Conservation (phyloP, 805 yeast species). For the Ogataea degrootiae region DNA sequence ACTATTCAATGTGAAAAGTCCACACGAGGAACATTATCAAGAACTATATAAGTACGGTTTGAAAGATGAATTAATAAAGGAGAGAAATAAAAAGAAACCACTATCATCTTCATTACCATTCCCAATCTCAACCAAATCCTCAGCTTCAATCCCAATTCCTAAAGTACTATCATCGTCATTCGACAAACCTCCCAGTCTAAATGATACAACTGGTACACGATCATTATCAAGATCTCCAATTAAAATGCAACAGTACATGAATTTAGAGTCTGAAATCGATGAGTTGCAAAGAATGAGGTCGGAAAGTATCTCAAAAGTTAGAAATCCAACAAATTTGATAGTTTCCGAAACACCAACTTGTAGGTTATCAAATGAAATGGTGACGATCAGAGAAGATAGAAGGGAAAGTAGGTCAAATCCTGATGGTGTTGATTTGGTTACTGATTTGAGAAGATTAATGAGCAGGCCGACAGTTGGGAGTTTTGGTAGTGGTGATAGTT, state of each 20-base stretch:
- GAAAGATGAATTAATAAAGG: constrained; percentile 14
- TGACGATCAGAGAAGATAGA: constrained; percentile 9
- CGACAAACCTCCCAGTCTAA: neutral
- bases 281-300: constrained; percentile 18
- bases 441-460: constrained; percentile 11
- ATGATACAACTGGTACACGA: neutral
- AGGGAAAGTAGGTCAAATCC: neutral
- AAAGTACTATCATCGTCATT: neutral
- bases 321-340: constrained; percentile 18
- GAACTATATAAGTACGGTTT: constrained; percentile 30
- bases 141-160: neutral
- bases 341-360: constrained; percentile 16
- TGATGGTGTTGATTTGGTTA: constrained; percentile 3
- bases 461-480: neutral
- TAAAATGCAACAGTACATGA: constrained; percentile 24
- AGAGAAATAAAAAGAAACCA: constrained; percentile 1
- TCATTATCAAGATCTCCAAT: constrained; percentile 9
- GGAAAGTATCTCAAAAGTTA: constrained; percentile 14
- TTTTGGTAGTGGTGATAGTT: no score
- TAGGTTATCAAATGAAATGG: constrained; percentile 11
- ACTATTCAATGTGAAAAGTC: constrained; percentile 30
- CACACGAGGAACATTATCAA: constrained; percentile 42
- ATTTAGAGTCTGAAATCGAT: constrained; percentile 23
- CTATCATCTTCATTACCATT: neutral
- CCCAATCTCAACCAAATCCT: neutral